Conservation (phyloP, 106 monocot species). For the Platanthera guangdongensis region DNA sequence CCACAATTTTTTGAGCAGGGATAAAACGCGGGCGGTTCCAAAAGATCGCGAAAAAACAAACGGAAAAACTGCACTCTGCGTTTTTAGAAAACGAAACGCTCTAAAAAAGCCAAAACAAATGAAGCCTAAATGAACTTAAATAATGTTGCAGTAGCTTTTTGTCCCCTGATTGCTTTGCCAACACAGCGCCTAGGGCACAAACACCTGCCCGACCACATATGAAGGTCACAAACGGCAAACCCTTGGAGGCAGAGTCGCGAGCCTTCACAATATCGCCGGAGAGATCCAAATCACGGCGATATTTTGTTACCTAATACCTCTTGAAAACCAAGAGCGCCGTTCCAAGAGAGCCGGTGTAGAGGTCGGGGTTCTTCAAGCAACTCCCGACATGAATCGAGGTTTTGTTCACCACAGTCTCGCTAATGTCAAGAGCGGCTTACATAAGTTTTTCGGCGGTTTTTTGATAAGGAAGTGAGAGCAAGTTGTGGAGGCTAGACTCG, state of each 20-base stretch:
- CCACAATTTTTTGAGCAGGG: no score
- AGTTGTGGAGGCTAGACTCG: conserved; percentile 20
- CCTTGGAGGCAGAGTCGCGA: conserved; percentile 37
- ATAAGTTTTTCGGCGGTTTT: conserved; percentile 32
- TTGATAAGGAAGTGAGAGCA: conserved; percentile 45
- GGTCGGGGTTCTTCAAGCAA: conserved; percentile 38
- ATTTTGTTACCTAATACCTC: conserved; percentile 39
- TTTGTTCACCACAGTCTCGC: conserved; percentile 60
- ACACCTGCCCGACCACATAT: conserved; percentile 76
- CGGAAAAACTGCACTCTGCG: no score
- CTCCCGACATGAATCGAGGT: conserved; percentile 38
- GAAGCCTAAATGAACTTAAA: conserved; percentile 65
- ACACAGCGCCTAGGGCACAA: conserved; percentile 83
- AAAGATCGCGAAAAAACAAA: no score
- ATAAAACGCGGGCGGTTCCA: no score
- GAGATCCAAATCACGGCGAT: conserved; percentile 37
- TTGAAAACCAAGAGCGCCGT: conserved; percentile 72
- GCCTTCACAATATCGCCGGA: conserved; percentile 45
- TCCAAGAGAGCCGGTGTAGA: conserved; percentile 70
- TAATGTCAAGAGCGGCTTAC: conserved; percentile 40
- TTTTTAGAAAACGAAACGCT: no score
- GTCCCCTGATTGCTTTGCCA: conserved; percentile 50
- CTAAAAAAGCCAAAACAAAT: no score
- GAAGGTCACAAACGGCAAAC: conserved; percentile 64
- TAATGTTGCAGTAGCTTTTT: conserved; percentile 39